Evolutionary conservation across 2,329 filamentous ascomycete species (phyloP), one percentile per base, ranked within the genome.

Genomic region (Coniochaeta sp.): DNA sequence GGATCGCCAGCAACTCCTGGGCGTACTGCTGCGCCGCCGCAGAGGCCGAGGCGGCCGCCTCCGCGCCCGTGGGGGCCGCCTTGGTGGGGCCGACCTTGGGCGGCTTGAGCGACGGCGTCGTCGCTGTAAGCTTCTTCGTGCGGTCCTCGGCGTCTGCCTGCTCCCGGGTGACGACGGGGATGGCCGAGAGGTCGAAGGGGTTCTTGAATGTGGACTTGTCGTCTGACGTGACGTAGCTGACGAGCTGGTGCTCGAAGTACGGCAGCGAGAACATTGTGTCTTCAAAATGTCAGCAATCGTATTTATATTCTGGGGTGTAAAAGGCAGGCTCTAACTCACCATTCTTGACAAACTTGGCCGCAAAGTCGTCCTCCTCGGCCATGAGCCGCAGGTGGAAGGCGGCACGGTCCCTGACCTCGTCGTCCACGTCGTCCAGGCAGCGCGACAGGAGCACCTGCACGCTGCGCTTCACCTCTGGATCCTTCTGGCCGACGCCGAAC

Each of bases 401-500:
- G 63, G 95, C 95, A 72, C 95, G 91, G 72, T 99, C 95, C 67
- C 95, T 87, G 61, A 99, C 95, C 77, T 99, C 95, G 70, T 99
- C 95, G 75, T 99, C 95, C 4, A 93, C 93, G 72, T 99, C 95
- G 73, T 99, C 95, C 68, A 99, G 78, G 74, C 95, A 99, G 72
- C 95, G 85, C 28, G 90, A 96, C 38, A 99, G 87, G 55, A 99
- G 83, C 57, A 99, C 95, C 65, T 89, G 86, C 58, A 99, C 93
- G 73, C 93, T 97, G 68, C 91, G 88, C 85, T 98, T 98, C 69
- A 99, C 91, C 73, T 99, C 95, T 0, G 90, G 88, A 70, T 98
- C 95, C 77, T 96, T 93, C 75, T 98, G 95, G 36, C 91, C 93
- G 61, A 98, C 93, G 68, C 95, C 95, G 71, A 99, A 99, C 75